These are phyloP conservation scores for Ophiostoma piceae DNA, from an alignment of 2,329 filamentous ascomycete species.

Conservation along the genomic window DNA sequence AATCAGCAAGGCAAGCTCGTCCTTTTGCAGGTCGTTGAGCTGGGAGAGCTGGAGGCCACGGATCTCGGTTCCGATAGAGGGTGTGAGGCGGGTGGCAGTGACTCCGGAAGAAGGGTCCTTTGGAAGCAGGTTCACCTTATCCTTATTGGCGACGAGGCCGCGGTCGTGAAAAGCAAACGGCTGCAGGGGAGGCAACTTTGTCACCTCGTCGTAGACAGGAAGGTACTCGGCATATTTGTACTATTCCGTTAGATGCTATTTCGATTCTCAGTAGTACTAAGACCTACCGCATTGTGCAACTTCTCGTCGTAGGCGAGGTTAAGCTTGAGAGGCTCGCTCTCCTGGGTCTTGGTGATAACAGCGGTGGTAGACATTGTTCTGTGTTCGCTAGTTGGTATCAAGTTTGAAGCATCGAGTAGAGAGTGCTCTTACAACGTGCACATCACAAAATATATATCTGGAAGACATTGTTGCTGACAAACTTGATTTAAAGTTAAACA, in stretches of 20 bases:
- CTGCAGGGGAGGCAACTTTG: constrained; percentile 32
- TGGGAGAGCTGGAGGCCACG: constrained; percentile 38
- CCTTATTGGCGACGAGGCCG: constrained; percentile 33
- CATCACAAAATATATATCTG: not conserved
- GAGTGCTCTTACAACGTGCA: no score
- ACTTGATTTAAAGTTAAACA: not conserved
- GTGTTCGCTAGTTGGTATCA: not conserved
- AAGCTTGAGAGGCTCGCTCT: not conserved
- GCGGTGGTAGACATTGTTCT: not conserved
- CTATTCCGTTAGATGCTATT: constrained; percentile 14
- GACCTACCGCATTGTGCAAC: not conserved
- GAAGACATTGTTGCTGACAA: not conserved
- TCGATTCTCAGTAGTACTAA: not conserved
- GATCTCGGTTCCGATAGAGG: constrained; percentile 40
- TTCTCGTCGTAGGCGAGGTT: constrained; percentile 6
- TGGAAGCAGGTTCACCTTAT: not conserved
- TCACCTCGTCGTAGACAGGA: constrained; percentile 35
- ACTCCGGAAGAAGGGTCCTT: constrained; percentile 23
- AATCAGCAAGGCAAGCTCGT: constrained; percentile 41
- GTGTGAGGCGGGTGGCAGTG: constrained; percentile 32
- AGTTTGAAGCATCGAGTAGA: not conserved
- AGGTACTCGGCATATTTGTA: constrained; percentile 35
- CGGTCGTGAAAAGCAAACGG: constrained; percentile 34
- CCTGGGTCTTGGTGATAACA: not conserved
- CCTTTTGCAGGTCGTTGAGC: constrained; percentile 37